These are phyloP conservation scores for Actinomucor elegans DNA, from an alignment of 371 early-diverging fungal species.

Conservation along the genomic window DNA sequence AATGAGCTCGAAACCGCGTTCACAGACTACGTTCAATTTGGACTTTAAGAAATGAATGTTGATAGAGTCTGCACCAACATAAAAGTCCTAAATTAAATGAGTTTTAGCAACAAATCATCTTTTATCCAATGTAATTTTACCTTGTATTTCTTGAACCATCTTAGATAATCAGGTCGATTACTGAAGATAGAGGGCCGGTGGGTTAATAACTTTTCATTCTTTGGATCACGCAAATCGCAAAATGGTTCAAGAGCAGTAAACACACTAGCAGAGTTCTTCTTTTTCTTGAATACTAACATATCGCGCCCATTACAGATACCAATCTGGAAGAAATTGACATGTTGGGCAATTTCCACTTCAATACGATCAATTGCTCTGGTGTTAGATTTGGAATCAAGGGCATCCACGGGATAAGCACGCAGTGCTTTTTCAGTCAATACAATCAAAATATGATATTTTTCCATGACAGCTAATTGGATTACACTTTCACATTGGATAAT, in stretches of 20 bases:
- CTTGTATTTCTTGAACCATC: slow-evolving; percentile 39
- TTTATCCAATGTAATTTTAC: background rate
- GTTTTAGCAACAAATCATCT: background rate
- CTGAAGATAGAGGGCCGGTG: slow-evolving; percentile 25
- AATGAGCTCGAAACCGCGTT: slow-evolving; percentile 84
- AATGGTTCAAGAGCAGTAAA: slow-evolving; percentile 44
- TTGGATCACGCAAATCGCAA: slow-evolving; percentile 43
- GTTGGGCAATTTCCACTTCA: slow-evolving; percentile 60
- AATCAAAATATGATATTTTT: slow-evolving; percentile 46
- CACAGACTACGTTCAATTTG: slow-evolving; percentile 81
- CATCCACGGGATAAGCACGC: slow-evolving; percentile 64
- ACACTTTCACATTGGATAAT: slow-evolving; percentile 45
- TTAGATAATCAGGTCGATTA: slow-evolving; percentile 24
- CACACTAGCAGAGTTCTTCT: slow-evolving; percentile 48
- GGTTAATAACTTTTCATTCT: slow-evolving; percentile 28
- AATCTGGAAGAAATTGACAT: slow-evolving; percentile 77
- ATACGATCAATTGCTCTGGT: slow-evolving; percentile 39
- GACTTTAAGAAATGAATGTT: slow-evolving; percentile 75
- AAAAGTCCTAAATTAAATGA: slow-evolving; percentile 68
- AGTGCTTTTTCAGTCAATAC: slow-evolving; percentile 57
- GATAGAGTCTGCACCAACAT: slow-evolving; percentile 78
- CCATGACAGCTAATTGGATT: slow-evolving; percentile 44
- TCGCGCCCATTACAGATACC: slow-evolving; percentile 66
- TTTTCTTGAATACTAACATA: slow-evolving; percentile 59
- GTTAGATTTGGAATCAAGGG: slow-evolving; percentile 44